Percentiles rank a stretch among this genome's conserved stretches.
Evolutionary conservation across 225 moss, liverwort and hornwort species (phyloP).

Genomic region (Bryum argenteum): DNA sequence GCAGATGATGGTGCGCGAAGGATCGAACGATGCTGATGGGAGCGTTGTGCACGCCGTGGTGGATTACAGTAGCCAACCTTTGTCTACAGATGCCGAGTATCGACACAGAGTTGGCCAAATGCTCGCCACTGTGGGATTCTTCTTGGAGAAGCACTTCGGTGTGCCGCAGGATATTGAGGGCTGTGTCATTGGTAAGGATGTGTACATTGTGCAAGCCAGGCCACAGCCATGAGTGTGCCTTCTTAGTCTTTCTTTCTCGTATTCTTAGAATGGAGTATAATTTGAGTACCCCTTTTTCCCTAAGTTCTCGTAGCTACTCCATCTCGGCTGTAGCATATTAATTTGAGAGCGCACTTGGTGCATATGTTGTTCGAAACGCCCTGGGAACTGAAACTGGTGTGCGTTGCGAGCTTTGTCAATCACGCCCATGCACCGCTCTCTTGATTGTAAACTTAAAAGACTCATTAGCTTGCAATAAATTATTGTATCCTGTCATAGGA

Average conservation of each 20-base stretch:
- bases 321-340: slow-evolving; percentile 25
- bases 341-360: neutral
- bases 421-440: neutral
- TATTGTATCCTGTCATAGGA: slow-evolving; percentile 3
- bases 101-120: slow-evolving; percentile 60
- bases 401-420: neutral
- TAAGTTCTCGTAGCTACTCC: slow-evolving; percentile 2
- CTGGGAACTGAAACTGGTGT: neutral
- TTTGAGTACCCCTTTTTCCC: slow-evolving; percentile 7
- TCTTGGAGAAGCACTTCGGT: slow-evolving; percentile 83
- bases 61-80: slow-evolving; percentile 75
- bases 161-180: slow-evolving; percentile 87
- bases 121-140: slow-evolving; percentile 79
- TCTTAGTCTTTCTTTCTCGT: neutral
- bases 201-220: slow-evolving; percentile 92
- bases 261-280: slow-evolving; percentile 8
- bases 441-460: slow-evolving; percentile 5
- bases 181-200: slow-evolving; percentile 68
- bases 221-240: slow-evolving; percentile 77
- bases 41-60: slow-evolving; percentile 59
- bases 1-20: slow-evolving; percentile 61
- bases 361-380: slow-evolving; percentile 5
- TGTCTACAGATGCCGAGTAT: slow-evolving; percentile 63
- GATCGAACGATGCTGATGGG: slow-evolving; percentile 55
- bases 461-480: slow-evolving; percentile 14